Base-by-base conservation (phyloP, 2,329 filamentous ascomycete genomes). In the Triangularia verruculosa region DNA sequence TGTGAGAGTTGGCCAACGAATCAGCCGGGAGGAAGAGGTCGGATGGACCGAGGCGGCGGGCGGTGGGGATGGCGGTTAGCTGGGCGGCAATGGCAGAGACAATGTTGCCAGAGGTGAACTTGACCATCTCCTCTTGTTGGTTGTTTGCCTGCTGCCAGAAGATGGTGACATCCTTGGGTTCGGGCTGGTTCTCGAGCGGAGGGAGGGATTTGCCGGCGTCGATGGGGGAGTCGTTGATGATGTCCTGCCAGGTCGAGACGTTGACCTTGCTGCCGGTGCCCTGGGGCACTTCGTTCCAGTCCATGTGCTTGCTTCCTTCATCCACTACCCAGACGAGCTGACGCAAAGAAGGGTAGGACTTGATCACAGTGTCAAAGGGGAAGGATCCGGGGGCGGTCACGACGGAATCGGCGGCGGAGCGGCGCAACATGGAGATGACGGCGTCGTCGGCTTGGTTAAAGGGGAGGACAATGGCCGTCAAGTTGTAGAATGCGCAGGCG, bases 311-410 rank as follows among this genome's bases (percentile, higher is more conserved):
- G 79, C 89, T 97, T 51, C 92, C 92, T 72, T 92, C 86, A 71
- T 97, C 94, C 4, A 96, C 92, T 12, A 97, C 93, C 92, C 93
- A 98, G 70, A 97, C 85, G 30, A 97, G 83, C 69, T 93, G 87
- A 66, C 88, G 88, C 54, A 99, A 82, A 39, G 84, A 83, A 4
- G 88, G 83, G 71, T 91, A 92, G 60, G 81, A 83, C 71, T 88
- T 86, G 59, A 87, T 83, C 12, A 96, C 84, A 39, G 84, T 79
- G 66, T 92, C 88, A 52, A 97, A 86, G 22, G 95, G 91, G 63
- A 98, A 85, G n/a, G 90, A 87, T 51, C 95, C 95, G 2, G 94
- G 93, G 30, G 90, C 88, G 1, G 92, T 92, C 64, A 99, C 83
- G 17, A 99, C 81, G 2, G 89, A 87, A 74, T 99, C 93, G 59